A percentile compares a stretch with the other conserved stretches of the same genome.
phyloP scores from a whole-genome alignment of 129 eudicot species.

The carrot (Daucus carota) region DNA sequence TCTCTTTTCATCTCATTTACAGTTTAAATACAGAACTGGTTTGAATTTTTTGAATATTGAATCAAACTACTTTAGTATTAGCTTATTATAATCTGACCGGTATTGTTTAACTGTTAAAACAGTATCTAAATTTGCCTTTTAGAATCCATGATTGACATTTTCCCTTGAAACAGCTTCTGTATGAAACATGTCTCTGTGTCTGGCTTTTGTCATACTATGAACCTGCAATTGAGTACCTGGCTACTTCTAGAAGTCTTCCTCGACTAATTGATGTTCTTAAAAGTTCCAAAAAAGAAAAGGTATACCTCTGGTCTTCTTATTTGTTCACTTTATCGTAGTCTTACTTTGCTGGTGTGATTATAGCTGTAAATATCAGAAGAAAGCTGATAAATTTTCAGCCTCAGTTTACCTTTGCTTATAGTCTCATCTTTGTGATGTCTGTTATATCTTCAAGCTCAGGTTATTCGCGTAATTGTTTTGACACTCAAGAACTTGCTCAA shows the following conservation, averaged over 20 bases:
- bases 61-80: no score
- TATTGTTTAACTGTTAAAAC: neutral
- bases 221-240: slow-evolving; percentile 90
- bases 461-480: slow-evolving; percentile 8
- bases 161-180: slow-evolving; percentile 57
- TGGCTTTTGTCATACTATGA: slow-evolving; percentile 97
- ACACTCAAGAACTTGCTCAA: slow-evolving; percentile 8
- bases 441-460: neutral
- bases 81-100: neutral
- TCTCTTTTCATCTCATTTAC: neutral
- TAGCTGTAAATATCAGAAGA: neutral
- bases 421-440: neutral
- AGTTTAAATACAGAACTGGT: neutral
- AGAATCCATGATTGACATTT: neutral
- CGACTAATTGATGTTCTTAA: slow-evolving; percentile 81
- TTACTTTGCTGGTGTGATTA: neutral
- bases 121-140: no score
- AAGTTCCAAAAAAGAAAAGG: slow-evolving; percentile 92
- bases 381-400: neutral
- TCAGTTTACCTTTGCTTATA: neutral
- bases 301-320: slow-evolving; percentile 14
- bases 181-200: slow-evolving; percentile 90
- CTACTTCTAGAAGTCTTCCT: slow-evolving; percentile 79
- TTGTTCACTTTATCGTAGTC: slow-evolving; percentile 4
- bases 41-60: neutral